phyloP scores from a whole-genome alignment of 306 rosid species.

The Ormosia semicastrata region DNA sequence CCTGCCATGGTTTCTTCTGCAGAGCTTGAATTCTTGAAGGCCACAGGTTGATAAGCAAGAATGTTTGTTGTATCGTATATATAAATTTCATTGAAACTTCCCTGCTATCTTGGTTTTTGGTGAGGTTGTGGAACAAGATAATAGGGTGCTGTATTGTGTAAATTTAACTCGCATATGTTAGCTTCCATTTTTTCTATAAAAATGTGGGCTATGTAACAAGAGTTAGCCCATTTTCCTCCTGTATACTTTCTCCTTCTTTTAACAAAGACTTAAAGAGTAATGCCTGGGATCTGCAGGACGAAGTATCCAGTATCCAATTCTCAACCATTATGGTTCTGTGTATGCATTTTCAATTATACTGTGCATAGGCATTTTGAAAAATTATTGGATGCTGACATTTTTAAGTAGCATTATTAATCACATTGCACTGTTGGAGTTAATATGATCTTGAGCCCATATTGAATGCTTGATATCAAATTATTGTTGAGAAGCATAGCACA shows the following conservation, averaged over 20 bases:
- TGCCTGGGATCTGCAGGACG: not conserved
- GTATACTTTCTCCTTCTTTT: not conserved
- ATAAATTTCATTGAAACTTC: slow-evolving; percentile 4
- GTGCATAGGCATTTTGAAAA: not conserved
- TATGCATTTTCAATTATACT: not conserved
- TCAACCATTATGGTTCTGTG: slow-evolving; percentile 5
- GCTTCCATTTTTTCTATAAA: not conserved
- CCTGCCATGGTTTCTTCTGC: not conserved
- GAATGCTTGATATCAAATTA: not conserved
- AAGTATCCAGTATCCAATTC: not conserved
- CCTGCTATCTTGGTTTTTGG: not conserved
- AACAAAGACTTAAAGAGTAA: not conserved
- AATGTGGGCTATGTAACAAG: not conserved
- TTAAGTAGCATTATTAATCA: not conserved
- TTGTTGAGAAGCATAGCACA: not conserved
- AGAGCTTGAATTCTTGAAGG: slow-evolving; percentile 16
- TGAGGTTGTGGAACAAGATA: not conserved
- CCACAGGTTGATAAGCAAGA: not conserved
- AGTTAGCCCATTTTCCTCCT: not conserved
- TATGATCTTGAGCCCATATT: not conserved
- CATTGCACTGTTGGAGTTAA: not conserved
- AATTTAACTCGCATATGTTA: not conserved
- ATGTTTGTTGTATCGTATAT: too few relatives aligned
- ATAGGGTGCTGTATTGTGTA: not conserved
- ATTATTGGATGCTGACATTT: not conserved